These are phyloP conservation scores for Spirogloea muscicola DNA, from an alignment of 139 green algal genomes.

Conservation along the genomic window DNA sequence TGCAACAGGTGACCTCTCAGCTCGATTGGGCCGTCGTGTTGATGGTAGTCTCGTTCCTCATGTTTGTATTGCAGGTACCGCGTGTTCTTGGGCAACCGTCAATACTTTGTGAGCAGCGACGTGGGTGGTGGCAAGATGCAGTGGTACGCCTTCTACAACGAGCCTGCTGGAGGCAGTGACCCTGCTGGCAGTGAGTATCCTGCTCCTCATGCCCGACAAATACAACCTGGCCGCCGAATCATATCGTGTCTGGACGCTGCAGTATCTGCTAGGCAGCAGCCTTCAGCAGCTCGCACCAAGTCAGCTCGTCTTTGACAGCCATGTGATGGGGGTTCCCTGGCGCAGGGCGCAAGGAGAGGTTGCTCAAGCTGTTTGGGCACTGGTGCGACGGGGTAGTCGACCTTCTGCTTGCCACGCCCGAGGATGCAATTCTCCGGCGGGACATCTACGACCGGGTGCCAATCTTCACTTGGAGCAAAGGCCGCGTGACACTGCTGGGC, in stretches of 20 bases:
- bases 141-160: slow-evolving; percentile 97
- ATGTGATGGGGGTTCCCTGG: too few relatives aligned
- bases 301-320: too few relatives aligned
- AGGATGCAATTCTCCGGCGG: slow-evolving; percentile 83
- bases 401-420: slow-evolving; percentile 68
- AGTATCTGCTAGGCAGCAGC: too few relatives aligned
- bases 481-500: slow-evolving; percentile 83
- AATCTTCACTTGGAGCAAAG: slow-evolving; percentile 77
- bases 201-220: too few relatives aligned
- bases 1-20: too few relatives aligned
- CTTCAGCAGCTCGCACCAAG: too few relatives aligned
- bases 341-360: slow-evolving; percentile 54
- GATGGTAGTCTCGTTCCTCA: not conserved
- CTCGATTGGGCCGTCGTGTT: too few relatives aligned
- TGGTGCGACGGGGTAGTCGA: slow-evolving; percentile 68
- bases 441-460: slow-evolving; percentile 87
- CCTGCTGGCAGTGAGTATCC: slow-evolving; percentile 44
- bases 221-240: too few relatives aligned
- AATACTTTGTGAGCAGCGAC: slow-evolving; percentile 97
- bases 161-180: slow-evolving; percentile 64
- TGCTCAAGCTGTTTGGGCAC: slow-evolving; percentile 84
- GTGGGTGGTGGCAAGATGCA: slow-evolving; percentile 96
- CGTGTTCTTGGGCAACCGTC: slow-evolving; percentile 88
- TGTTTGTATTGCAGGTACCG: slow-evolving; percentile 47
- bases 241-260: too few relatives aligned